phyloP scores from a whole-genome alignment of 257 asterid species.

The Solanum paucissectum region DNA sequence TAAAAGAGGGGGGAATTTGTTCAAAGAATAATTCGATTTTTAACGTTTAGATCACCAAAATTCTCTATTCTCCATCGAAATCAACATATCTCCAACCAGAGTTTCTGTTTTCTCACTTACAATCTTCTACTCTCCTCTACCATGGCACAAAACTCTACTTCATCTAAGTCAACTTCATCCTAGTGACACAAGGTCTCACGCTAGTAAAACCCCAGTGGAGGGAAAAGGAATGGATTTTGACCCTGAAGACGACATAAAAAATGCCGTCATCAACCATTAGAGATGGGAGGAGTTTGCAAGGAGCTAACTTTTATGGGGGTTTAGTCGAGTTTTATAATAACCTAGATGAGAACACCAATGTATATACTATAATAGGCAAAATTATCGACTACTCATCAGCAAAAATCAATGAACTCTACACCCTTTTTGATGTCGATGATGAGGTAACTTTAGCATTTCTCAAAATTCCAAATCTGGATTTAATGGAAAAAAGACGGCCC shows the following conservation, averaged over 20 bases:
- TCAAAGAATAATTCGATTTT: too few species aligned
- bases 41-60: background rate
- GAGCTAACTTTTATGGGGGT: background rate
- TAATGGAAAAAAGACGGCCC: background rate
- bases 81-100: background rate
- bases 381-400: background rate
- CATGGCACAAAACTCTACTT: background rate
- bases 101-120: background rate
- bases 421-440: background rate
- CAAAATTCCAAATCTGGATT: background rate
- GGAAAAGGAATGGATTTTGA: background rate
- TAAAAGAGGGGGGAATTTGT: background rate
- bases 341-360: background rate
- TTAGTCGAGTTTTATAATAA: background rate
- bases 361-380: background rate
- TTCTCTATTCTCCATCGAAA: background rate
- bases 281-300: background rate
- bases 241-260: background rate
- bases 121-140: background rate
- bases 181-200: background rate
- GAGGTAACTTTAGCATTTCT: background rate
- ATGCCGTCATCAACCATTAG: background rate
- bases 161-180: background rate
- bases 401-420: background rate
- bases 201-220: background rate